Percentiles rank a stretch among this genome's conserved stretches.
Evolutionary conservation across 768 basidiomycete species (phyloP).

Genomic region (Leccinellum rugosiceps): DNA sequence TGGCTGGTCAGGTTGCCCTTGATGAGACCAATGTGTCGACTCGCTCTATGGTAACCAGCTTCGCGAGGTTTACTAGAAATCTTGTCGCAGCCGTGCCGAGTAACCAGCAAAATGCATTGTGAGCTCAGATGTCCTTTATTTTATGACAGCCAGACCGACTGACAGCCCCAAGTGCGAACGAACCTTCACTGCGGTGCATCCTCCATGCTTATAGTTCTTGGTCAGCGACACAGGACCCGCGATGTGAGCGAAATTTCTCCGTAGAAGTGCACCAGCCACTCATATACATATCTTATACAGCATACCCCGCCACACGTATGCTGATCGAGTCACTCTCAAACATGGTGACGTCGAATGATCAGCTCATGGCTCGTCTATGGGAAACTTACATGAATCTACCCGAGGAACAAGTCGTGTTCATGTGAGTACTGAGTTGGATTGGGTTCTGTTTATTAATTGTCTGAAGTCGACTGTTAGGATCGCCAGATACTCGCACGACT

Average conservation of each 20-base stretch:
- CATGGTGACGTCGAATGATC: slow-evolving; percentile 71
- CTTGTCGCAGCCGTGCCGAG: slow-evolving; percentile 67
- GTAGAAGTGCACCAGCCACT: background rate
- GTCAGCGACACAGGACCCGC: slow-evolving; percentile 57
- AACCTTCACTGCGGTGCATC: slow-evolving; percentile 63
- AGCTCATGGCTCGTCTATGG: slow-evolving; percentile 58
- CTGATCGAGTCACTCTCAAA: slow-evolving; percentile 81
- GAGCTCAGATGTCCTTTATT: slow-evolving; percentile 29
- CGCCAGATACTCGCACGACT: slow-evolving; percentile 59
- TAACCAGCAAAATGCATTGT: slow-evolving; percentile 79
- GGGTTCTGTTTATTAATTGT: slow-evolving; percentile 3
- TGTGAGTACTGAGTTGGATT: slow-evolving; percentile 46
- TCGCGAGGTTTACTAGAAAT: slow-evolving; percentile 82
- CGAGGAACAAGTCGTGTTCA: slow-evolving; percentile 70
- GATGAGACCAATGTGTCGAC: slow-evolving; percentile 34
- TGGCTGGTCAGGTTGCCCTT: slow-evolving; percentile 33
- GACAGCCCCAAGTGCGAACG: slow-evolving; percentile 53
- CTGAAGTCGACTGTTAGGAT: slow-evolving; percentile 56
- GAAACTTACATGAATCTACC: slow-evolving; percentile 59
- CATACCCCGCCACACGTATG: slow-evolving; percentile 58
- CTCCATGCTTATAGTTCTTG: slow-evolving; percentile 77
- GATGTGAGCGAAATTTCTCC: slow-evolving; percentile 41
- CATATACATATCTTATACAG: slow-evolving; percentile 36
- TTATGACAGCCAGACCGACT: slow-evolving; percentile 1
- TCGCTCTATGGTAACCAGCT: slow-evolving; percentile 41